Evolutionary conservation across 352 stramenopile genomes (phyloP), one percentile per base, ranked within the genome.

Genomic region (Globisporangium spiculum): DNA sequence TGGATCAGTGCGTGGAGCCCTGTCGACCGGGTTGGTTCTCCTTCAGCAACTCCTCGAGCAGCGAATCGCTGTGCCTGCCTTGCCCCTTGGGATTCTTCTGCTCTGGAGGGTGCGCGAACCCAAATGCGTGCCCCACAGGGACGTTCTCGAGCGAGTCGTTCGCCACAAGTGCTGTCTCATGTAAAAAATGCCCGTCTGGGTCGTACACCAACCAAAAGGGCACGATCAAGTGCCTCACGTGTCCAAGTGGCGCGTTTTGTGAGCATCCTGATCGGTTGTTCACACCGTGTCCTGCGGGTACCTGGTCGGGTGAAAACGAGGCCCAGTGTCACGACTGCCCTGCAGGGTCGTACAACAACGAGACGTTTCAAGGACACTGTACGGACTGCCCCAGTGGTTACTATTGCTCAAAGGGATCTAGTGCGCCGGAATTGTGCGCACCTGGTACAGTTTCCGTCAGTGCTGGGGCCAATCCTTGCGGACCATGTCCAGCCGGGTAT

Each of bases 21-120:
- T 91, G 83, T 65, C 77, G 79, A 9, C 48, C 70, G 5, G 80
- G 83, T 22, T 88, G 78, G 79, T 91, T 86, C n/a, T 66, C 80
- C 6, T 53, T 83, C 1, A 46, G 72, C 22, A 86, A 91, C 24
- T 22, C 24, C 3, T 77, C 75, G 5, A 85, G 72, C 0, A 69
- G 63, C 0, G 46, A 73, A 1, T 63, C 73, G 1, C 71, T 78
- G 56, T 90, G 82, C 22, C 32, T 89, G 7, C 67, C 68, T 3
- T 91, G 83, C 27, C 81, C 77, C 20, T 67, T 84, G 6, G 83
- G 83, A 0, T 59, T 77, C 66, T 83, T 78, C 55, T 92, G 84
- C 56, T 3, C 74, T 6, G 84, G 82, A 4, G 80, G 71, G 1
- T 91, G 82, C 36, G 46, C 68, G 7, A 32, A 65, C 14, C 79